Conservation (phyloP, 768 basidiomycete species). For the Chalciporus sphaerocephalus region DNA sequence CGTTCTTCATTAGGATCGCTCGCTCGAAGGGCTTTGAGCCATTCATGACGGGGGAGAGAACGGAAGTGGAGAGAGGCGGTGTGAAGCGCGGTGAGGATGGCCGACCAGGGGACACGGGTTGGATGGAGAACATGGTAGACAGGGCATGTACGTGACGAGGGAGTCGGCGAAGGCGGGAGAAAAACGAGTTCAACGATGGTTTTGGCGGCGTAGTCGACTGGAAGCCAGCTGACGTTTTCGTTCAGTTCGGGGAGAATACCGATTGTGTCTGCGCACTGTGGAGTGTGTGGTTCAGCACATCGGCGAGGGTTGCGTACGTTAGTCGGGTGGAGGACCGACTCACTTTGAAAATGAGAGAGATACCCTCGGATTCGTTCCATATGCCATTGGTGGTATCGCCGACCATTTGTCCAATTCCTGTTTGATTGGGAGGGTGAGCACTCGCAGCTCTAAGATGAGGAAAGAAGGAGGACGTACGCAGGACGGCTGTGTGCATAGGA, state of each 20-base stretch:
- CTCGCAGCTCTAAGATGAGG: slow-evolving; percentile 15
- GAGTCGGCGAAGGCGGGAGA: not conserved
- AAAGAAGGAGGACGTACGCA: slow-evolving; percentile 15
- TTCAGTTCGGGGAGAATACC: slow-evolving; percentile 32
- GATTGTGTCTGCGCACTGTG: slow-evolving; percentile 39
- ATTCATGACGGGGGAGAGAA: slow-evolving; percentile 16
- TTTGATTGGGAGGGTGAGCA: slow-evolving; percentile 7
- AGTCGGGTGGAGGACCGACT: too few species aligned
- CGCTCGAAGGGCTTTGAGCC: slow-evolving; percentile 21
- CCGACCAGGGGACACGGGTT: slow-evolving; percentile 31
- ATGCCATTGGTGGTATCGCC: slow-evolving; percentile 46
- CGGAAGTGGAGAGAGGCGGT: slow-evolving; percentile 33
- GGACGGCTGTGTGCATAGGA: slow-evolving; percentile 16
- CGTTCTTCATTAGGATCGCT: slow-evolving; percentile 20
- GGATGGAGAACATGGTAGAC: slow-evolving; percentile 23
- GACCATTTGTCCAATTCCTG: slow-evolving; percentile 55
- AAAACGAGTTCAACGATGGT: slow-evolving; percentile 44
- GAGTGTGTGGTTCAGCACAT: not conserved
- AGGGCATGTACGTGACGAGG: slow-evolving; percentile 5
- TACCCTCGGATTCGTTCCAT: slow-evolving; percentile 50
- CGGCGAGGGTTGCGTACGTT: not conserved
- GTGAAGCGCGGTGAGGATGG: slow-evolving; percentile 38
- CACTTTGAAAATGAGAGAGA: slow-evolving; percentile 31
- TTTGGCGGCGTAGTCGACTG: slow-evolving; percentile 48
- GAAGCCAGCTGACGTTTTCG: slow-evolving; percentile 43